Base-by-base conservation (phyloP, 805 yeast species). In the Blastobotrys mokoenaii region DNA sequence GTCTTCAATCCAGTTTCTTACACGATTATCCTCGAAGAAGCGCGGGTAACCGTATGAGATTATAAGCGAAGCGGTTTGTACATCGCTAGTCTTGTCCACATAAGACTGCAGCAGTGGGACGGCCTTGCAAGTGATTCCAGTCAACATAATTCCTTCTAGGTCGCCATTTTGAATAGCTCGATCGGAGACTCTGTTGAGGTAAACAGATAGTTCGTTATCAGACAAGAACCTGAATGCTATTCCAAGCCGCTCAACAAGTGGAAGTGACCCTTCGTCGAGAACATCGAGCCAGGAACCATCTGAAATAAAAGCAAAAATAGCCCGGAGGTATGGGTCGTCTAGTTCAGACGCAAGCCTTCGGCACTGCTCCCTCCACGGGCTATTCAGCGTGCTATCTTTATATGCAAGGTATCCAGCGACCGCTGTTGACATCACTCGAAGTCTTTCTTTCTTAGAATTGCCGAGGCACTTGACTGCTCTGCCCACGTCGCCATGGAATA, bases 211-310 rank as follows among this genome's bases (percentile, higher is more conserved):
- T 43, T 65, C 96, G 39, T 77, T 72, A 59, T 88, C 96, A 1
- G 89, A 78, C 30, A 90, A 66, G 55, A 85, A 90, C 41, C 96
- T 70, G 18, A 90, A 68, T 0, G 97, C 97, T 22, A 90, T 90
- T 1, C 97, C 97, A 10, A 90, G 65, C 52, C 96, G 69, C 58
- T 90, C 98, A 44, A 90, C 71, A 35, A 90, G 67, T 0, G 98
- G 96, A 36, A 90, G 70, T 1, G 95, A 82, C 15, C 82, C 79
- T 57, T 90, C 97, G 59, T 87, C 95, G 43, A 90, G 69, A 1
- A 90, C 95, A 57, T 87, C 97, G 81, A 90, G 82, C 97, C 97
- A 90, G 52, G 89, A 93, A 39, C 86, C 84, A 58, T 90, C 96
- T 0, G 96, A 88, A 44, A 90, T 82, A 55, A 80, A 90, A 0